phyloP scores from a whole-genome alignment of 768 basidiomycete species.

The Lepiota venenata region DNA sequence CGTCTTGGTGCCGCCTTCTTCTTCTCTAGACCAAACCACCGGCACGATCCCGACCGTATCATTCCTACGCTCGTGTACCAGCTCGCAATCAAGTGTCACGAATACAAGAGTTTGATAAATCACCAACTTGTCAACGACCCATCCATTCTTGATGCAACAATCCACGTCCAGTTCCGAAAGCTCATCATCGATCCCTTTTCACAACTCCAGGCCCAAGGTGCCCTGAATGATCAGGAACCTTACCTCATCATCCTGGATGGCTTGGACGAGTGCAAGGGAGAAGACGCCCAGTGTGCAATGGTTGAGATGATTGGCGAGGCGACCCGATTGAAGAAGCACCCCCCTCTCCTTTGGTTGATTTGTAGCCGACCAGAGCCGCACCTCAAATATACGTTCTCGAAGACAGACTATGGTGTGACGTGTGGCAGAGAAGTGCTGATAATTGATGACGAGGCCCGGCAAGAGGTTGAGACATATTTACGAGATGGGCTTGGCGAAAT shows the following conservation, averaged over 20 bases:
- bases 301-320: no score
- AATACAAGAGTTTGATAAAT: no score
- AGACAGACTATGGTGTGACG: no score
- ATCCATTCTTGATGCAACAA: no score
- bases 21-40: neutral
- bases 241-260: constrained; percentile 10
- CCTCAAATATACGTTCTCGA: no score
- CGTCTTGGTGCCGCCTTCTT: constrained; percentile 7
- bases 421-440: no score
- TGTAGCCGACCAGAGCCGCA: neutral
- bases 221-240: neutral
- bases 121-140: no score
- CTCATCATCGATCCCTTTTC: constrained; percentile 3
- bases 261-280: no score
- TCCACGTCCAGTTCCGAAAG: constrained; percentile 2
- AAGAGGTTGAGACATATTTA: neutral
- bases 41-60: neutral
- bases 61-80: no score
- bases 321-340: neutral
- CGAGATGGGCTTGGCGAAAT: neutral
- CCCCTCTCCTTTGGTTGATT: neutral
- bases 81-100: no score
- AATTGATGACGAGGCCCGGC: no score
- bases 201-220: neutral
- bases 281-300: no score